Percentiles rank a stretch among this genome's conserved stretches.
phyloP scores from a whole-genome alignment of 148 eudicot genomes.

The Arbutus unedo region DNA sequence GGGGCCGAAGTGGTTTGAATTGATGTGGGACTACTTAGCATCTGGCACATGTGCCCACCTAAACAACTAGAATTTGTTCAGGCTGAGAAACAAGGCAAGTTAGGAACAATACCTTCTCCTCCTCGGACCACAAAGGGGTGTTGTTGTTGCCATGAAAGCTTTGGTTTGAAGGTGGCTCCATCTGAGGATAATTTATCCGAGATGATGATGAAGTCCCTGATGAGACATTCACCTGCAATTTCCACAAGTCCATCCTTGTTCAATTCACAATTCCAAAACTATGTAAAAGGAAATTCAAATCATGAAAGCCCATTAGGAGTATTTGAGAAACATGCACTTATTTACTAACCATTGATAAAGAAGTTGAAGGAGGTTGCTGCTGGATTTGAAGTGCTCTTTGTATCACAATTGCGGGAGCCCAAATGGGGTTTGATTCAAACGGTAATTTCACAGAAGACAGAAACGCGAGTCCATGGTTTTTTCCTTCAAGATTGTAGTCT shows the following conservation, averaged over 20 bases:
- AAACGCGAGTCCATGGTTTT: conserved; percentile 29
- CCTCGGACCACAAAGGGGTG: conserved; percentile 46
- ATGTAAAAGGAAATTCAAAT: not conserved
- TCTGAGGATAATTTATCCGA: not conserved
- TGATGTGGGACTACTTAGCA: no score
- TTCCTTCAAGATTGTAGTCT: conserved; percentile 38
- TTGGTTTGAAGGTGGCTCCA: conserved; percentile 98
- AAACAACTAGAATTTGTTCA: not conserved
- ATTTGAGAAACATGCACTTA: not conserved
- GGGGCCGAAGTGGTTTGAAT: no score
- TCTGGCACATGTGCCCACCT: not conserved
- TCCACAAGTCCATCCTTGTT: conserved; percentile 1
- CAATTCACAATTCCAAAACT: not conserved
- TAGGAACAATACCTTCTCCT: conserved; percentile 46
- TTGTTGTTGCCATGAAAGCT: conserved; percentile 33
- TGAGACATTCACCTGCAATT: conserved; percentile 47
- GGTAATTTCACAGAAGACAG: conserved; percentile 23
- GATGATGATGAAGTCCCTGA: conserved; percentile 42
- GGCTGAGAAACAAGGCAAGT: not conserved
- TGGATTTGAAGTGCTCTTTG: conserved; percentile 46
- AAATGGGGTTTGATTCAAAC: conserved; percentile 32
- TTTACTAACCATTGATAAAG: conserved; percentile 48
- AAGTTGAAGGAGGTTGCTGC: conserved; percentile 31
- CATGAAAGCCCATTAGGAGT: not conserved
- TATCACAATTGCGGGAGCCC: conserved; percentile 24